A percentile compares a stretch with the other conserved stretches of the same genome.
Conservation (phyloP, 2,329 filamentous ascomycete species). For the Trichoderma atroviride region DNA sequence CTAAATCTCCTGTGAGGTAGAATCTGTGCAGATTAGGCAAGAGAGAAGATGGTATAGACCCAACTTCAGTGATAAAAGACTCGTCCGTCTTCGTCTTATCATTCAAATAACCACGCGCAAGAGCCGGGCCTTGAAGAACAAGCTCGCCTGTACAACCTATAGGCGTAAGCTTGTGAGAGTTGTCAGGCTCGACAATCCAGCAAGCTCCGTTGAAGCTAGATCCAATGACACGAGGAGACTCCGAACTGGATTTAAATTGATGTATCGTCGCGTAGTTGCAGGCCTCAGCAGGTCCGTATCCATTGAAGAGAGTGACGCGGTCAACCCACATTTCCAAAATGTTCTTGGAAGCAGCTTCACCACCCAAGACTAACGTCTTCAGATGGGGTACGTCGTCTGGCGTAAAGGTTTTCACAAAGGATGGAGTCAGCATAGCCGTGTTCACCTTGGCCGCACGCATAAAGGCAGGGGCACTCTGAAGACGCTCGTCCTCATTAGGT, state of each 20-base stretch:
- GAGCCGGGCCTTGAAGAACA: slow-evolving; percentile 45
- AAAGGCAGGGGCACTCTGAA: slow-evolving; percentile 1
- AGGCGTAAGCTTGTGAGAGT: slow-evolving; percentile 31
- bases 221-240: slow-evolving; percentile 23
- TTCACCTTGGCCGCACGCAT: slow-evolving; percentile 19
- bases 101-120: slow-evolving; percentile 54
- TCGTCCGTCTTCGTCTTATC: slow-evolving; percentile 43
- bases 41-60: slow-evolving; percentile 1
- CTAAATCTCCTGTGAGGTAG: slow-evolving; percentile 53
- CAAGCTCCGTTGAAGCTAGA: slow-evolving; percentile 17
- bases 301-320: slow-evolving; percentile 43
- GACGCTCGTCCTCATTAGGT: slow-evolving; percentile 21
- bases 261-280: slow-evolving; percentile 34
- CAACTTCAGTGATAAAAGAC: slow-evolving; percentile 50
- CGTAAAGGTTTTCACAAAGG: slow-evolving; percentile 19
- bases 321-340: slow-evolving; percentile 19
- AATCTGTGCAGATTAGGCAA: slow-evolving; percentile 29
- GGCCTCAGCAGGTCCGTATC: slow-evolving; percentile 48
- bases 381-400: slow-evolving; percentile 23
- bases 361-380: slow-evolving; percentile 22
- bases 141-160: slow-evolving; percentile 38
- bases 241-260: neutral
- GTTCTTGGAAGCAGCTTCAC: slow-evolving; percentile 16
- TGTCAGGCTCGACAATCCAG: slow-evolving; percentile 32
- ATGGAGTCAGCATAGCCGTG: slow-evolving; percentile 20